Base-by-base conservation (phyloP, 805 yeast genomes). In the Saccharomycopsis olivae region DNA sequence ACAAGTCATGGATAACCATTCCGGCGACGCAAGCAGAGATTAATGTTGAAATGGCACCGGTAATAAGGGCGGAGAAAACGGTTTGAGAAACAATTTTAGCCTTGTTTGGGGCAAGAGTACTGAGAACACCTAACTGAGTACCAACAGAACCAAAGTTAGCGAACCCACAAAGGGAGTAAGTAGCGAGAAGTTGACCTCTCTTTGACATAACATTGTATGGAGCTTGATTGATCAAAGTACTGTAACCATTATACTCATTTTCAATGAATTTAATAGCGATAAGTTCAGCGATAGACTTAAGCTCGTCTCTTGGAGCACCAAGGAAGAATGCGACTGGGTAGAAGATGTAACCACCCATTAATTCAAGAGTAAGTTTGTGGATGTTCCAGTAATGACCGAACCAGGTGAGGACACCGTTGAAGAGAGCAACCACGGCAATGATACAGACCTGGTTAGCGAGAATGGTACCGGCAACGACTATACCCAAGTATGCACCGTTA, bases 351-450 rank as follows among this genome's bases (percentile, higher is more conserved):
- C 78, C 71, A 40, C 68, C 55, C 50, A 75, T 74, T 57, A 71
- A 64, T 51, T 73, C 75, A 50, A 75, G 57, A 9, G 76, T 65
- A 47, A 75, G 65, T 10, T 53, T 50, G 20, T 63, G 52, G 48
- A 75, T 75, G 47, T 73, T 71, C 81, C 80, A 75, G 60, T 69
- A 75, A 36, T 65, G 61, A 45, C 78, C 80, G 47, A 75, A 75
- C 74, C 77, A 74, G 3, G 72, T 64, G 46, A 75, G 62, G 19
- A 75, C 51, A 5, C 71, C 78, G 51, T 75, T 72, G 50, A 69
- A 54, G 49, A 75, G 61, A 4, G 78, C 68, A 41, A 75, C 78
- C 32, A 73, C 53, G 1, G 73, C 75, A 59, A 75, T 75, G 51
- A 75, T 74, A 65, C 79, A 73, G 60, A 75, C 51, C 54, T 73